Percentiles rank a stretch among this genome's conserved stretches.
Evolutionary conservation across 1,139 yeast species (phyloP).

Genomic region (Meyerozyma guilliermondii): DNA sequence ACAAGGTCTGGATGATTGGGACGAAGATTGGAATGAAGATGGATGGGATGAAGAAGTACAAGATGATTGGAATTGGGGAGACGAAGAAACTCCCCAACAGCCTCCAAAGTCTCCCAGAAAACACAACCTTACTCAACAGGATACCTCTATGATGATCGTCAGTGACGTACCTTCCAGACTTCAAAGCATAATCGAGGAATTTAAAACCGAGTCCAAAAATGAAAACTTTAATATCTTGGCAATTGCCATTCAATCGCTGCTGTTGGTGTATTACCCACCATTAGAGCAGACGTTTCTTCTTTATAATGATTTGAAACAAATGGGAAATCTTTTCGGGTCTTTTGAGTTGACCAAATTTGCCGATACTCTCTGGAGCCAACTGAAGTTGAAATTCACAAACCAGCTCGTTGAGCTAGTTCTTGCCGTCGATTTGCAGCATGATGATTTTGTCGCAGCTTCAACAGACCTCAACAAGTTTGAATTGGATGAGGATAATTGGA

Average conservation of each 20-base stretch:
- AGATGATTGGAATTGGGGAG: constrained; percentile 3
- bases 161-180: constrained; percentile 19
- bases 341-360: constrained; percentile 16
- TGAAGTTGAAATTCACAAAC: constrained; percentile 16
- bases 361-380: constrained; percentile 18
- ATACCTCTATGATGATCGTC: constrained; percentile 7
- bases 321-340: constrained; percentile 13
- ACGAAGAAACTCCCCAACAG: constrained; percentile 5
- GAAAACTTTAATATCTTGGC: constrained; percentile 6
- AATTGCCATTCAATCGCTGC: constrained; percentile 24
- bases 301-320: constrained; percentile 30
- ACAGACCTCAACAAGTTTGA: constrained; percentile 13
- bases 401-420: constrained; percentile 15
- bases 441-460: constrained; percentile 8
- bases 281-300: constrained; percentile 28
- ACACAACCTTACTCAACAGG: not conserved
- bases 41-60: constrained; percentile 13
- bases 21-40: constrained; percentile 20
- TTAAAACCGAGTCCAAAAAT: constrained; percentile 8
- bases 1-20: constrained; percentile 16
- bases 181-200: constrained; percentile 18
- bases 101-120: not conserved
- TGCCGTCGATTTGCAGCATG: constrained; percentile 15
- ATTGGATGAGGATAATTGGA: constrained; percentile 18
- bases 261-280: constrained; percentile 30